These are phyloP conservation scores for Rhytidhysteron rufulum DNA, from an alignment of 2,329 filamentous ascomycete species.

Conservation along the genomic window DNA sequence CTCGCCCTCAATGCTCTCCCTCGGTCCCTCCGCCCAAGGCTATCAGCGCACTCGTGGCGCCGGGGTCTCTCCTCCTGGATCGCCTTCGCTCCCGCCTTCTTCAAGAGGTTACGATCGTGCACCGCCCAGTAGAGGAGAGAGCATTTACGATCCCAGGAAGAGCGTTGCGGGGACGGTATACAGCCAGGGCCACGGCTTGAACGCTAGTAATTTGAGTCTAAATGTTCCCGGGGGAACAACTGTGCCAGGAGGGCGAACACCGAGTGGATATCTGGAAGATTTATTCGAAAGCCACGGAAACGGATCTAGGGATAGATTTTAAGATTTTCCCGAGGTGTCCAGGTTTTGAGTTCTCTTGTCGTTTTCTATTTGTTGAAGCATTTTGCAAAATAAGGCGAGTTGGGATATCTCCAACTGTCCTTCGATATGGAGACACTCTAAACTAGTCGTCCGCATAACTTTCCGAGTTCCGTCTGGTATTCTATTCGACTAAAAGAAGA, in stretches of 20 bases:
- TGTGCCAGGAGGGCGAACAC: conserved; percentile 64
- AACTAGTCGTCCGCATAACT: too few relatives aligned
- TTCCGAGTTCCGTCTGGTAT: too few relatives aligned
- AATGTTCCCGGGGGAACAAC: conserved; percentile 51
- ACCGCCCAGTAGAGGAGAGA: conserved; percentile 28
- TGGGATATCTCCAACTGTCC: too few relatives aligned
- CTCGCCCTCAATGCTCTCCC: conserved; percentile 26
- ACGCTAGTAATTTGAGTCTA: conserved; percentile 62
- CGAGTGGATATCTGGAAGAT: conserved; percentile 87
- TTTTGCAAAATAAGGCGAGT: too few relatives aligned
- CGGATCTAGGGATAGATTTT: conserved; percentile 28
- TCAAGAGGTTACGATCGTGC: conserved; percentile 33
- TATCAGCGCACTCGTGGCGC: conserved; percentile 21
- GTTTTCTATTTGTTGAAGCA: too few relatives aligned
- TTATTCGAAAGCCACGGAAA: conserved; percentile 70
- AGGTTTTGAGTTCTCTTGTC: too few relatives aligned
- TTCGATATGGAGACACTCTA: too few relatives aligned
- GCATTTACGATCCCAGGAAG: conserved; percentile 32
- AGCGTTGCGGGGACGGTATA: conserved; percentile 34
- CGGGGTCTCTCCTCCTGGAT: conserved; percentile 30
- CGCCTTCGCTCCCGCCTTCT: conserved; percentile 32
- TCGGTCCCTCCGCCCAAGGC: conserved; percentile 28
- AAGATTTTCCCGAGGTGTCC: conserved; percentile 3
- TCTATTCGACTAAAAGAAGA: too few relatives aligned
- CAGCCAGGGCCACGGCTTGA: conserved; percentile 33